These are phyloP conservation scores for Coemansia sp. DNA, from an alignment of 192 early-diverging fungal species.

Conservation along the genomic window DNA sequence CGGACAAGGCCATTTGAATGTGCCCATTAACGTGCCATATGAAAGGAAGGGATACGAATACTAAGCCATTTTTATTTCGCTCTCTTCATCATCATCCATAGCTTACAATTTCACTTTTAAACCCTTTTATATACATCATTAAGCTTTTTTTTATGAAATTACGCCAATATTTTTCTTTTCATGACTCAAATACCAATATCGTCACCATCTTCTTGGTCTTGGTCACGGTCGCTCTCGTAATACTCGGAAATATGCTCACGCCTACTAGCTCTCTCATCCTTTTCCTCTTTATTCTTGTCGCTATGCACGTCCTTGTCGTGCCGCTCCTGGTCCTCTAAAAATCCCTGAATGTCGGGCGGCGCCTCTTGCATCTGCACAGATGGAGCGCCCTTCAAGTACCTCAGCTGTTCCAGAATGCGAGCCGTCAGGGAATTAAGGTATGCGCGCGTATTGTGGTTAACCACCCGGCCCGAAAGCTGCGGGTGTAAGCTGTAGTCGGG, in stretches of 20 bases:
- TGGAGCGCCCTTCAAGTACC: conserved; percentile 86
- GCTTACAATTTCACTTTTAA: not conserved
- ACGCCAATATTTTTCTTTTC: not conserved
- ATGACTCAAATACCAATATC: conserved; percentile 1
- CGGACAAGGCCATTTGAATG: not conserved
- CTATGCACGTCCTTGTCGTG: conserved; percentile 26
- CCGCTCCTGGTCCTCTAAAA: conserved; percentile 45
- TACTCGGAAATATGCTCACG: conserved; percentile 48
- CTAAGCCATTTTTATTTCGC: conserved; percentile 1
- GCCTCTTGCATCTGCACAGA: conserved; percentile 95
- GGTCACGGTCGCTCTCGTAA: conserved; percentile 53
- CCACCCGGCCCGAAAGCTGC: conserved; percentile 76
- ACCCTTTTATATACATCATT: conserved; percentile 13
- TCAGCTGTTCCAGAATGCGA: conserved; percentile 84
- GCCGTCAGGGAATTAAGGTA: conserved; percentile 80
- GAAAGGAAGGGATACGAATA: not conserved
- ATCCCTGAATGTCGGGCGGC: conserved; percentile 63
- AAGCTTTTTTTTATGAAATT: conserved; percentile 2
- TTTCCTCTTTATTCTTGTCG: conserved; percentile 29
- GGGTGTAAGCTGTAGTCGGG: conserved; percentile 93
- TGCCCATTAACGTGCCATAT: not conserved
- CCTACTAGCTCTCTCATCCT: conserved; percentile 26
- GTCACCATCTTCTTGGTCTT: conserved; percentile 32
- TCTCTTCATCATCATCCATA: not conserved
- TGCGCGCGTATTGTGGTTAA: conserved; percentile 87